Conservation (phyloP, 139 green algal species). For the Pleodorina starrii region DNA sequence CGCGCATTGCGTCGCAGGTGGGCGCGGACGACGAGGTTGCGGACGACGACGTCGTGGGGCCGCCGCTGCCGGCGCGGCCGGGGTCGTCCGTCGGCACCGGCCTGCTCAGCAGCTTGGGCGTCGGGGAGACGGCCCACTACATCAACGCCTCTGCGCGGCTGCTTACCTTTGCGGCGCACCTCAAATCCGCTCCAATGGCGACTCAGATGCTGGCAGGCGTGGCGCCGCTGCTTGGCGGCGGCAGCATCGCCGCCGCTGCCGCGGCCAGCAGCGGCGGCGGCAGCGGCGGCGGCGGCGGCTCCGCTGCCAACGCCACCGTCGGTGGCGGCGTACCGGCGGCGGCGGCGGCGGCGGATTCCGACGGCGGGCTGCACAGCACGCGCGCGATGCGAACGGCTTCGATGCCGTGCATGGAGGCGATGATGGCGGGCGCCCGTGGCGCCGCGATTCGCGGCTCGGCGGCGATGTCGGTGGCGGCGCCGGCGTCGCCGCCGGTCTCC, state of each 20-base stretch:
- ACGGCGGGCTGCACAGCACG: background rate
- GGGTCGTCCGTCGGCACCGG: background rate
- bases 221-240: background rate
- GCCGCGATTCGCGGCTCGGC: background rate
- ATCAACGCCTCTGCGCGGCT: background rate
- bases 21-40: too few relatives aligned
- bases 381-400: background rate
- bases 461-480: background rate
- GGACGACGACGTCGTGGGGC: background rate
- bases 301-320: background rate
- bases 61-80: background rate
- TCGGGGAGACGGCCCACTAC: background rate
- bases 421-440: background rate
- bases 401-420: background rate
- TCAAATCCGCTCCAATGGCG: background rate
- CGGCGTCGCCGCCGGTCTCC: background rate
- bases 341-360: background rate
- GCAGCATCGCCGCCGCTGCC: background rate
- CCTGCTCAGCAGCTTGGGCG: conserved; percentile 18
- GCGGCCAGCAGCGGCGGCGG: background rate
- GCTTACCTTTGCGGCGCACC: conserved; percentile 11
- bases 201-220: background rate
- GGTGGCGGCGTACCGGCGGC: background rate
- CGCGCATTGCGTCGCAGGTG: too few relatives aligned
- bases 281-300: background rate